These are phyloP conservation scores for Xerocomellus intermedius DNA, from an alignment of 768 basidiomycete species.

Conservation along the genomic window DNA sequence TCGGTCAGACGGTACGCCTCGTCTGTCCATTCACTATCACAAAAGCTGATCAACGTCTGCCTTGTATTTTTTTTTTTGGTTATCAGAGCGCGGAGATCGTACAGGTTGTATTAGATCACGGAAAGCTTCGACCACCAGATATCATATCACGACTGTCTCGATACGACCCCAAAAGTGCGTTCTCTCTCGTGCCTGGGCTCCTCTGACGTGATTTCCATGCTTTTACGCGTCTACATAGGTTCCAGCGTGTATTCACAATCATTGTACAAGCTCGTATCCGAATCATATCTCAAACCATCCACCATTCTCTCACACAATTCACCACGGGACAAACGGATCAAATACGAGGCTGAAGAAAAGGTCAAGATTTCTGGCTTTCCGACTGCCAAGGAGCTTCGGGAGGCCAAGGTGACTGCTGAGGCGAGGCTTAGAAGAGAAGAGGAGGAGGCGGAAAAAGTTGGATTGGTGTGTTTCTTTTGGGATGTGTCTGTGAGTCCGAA, in stretches of 20 bases:
- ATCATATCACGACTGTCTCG: slow-evolving; percentile 54
- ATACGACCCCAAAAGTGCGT: slow-evolving; percentile 58
- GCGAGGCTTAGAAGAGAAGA: slow-evolving; percentile 67
- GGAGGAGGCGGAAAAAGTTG: slow-evolving; percentile 69
- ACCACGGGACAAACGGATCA: slow-evolving; percentile 75
- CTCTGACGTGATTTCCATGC: background rate
- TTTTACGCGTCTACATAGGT: slow-evolving; percentile 16
- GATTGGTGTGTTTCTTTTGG: slow-evolving; percentile 51
- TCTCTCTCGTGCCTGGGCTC: slow-evolving; percentile 11
- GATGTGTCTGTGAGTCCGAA: background rate
- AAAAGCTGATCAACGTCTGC: background rate
- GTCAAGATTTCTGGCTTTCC: slow-evolving; percentile 72
- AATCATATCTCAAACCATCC: slow-evolving; percentile 75
- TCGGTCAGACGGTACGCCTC: slow-evolving; percentile 64
- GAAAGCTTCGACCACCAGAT: slow-evolving; percentile 77
- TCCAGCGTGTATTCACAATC: slow-evolving; percentile 53
- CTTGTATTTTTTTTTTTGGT: background rate
- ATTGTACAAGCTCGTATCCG: slow-evolving; percentile 68
- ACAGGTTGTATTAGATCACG: slow-evolving; percentile 75
- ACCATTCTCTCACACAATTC: slow-evolving; percentile 76
- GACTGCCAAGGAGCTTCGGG: slow-evolving; percentile 73
- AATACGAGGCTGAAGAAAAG: slow-evolving; percentile 79
- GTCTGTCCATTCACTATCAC: background rate
- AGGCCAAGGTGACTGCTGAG: slow-evolving; percentile 66
- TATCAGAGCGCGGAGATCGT: slow-evolving; percentile 73